Evolutionary conservation across 768 basidiomycete genomes (phyloP).

Genomic region (Suillus americanus): DNA sequence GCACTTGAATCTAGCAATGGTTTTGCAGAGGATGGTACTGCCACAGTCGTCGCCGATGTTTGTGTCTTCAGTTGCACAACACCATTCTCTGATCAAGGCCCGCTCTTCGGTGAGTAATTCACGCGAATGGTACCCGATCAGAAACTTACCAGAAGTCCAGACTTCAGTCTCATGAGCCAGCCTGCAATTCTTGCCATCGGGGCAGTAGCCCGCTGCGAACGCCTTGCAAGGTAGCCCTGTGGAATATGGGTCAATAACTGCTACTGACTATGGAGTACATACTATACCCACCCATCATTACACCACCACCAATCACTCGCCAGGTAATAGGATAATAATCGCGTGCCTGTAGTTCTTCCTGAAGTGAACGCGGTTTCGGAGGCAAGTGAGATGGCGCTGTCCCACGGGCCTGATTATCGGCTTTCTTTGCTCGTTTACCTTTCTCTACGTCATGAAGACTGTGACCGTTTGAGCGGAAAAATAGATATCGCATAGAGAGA

Average conservation of each 20-base stretch:
- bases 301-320: conserved; percentile 79
- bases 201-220: conserved; percentile 24
- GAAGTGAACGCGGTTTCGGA: conserved; percentile 15
- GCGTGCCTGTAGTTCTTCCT: conserved; percentile 40
- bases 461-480: background rate
- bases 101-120: conserved; percentile 1
- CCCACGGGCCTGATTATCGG: conserved; percentile 5
- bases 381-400: conserved; percentile 29
- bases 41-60: background rate
- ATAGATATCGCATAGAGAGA: background rate
- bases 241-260: background rate
- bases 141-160: conserved; percentile 21
- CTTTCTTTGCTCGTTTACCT: background rate
- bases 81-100: conserved; percentile 12
- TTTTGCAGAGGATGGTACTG: background rate
- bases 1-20: background rate
- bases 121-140: background rate
- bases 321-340: conserved; percentile 67
- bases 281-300: conserved; percentile 53
- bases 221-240: conserved; percentile 28
- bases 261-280: conserved; percentile 10
- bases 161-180: conserved; percentile 30
- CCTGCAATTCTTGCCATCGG: conserved; percentile 27
- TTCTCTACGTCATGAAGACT: conserved; percentile 46
- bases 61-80: conserved; percentile 14